Evolutionary conservation across 306 rosid species (phyloP), one percentile per base, ranked within the genome.

Genomic region (Carpinus viminea): DNA sequence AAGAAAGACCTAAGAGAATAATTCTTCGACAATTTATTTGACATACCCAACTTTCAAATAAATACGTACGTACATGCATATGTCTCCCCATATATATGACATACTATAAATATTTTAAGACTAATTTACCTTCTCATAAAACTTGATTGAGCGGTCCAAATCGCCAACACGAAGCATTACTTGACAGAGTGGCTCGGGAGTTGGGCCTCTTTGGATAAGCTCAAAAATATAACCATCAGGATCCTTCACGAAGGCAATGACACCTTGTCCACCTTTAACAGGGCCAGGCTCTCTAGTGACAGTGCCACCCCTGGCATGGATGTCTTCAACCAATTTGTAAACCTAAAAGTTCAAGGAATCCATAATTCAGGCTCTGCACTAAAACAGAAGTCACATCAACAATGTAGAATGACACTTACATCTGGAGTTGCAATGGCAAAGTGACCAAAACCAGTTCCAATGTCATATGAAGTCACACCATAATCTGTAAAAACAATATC

Each of bases 151-250:
- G 65, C 93, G 92, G 61, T 95, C 99, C 34, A 93, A 83, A 79
- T 95, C 97, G 26, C 98, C 98, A 83, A 95, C 97, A 52, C 99
- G 97, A 31, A 93, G 99, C 99, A 95, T 95, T 11, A 95, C 90
- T 90, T 95, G 99, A 79, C 98, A 90, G 56, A 95, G 76, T 52
- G 99, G 98, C 81, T 95, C 97, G 0, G 93, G 96, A 45, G 96
- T 90, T 56, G 92, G 77, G 51, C 83, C 83, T 80, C 99, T 86
- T 88, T 95, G 92, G 79, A 95, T 89, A 61, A 95, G 83, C 85
- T 91, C 97, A 85, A 95, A 95, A 12, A 8, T 1, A 73, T 95
- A 95, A 83, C 98, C 99, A 85, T 95, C 99, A 34, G 98, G 99
- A 74, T 95, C 99, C 88, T 91, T 91, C 76, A 87, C 96, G 82